phyloP scores from a whole-genome alignment of 768 basidiomycete species.

The Tremella yokohamensis region DNA sequence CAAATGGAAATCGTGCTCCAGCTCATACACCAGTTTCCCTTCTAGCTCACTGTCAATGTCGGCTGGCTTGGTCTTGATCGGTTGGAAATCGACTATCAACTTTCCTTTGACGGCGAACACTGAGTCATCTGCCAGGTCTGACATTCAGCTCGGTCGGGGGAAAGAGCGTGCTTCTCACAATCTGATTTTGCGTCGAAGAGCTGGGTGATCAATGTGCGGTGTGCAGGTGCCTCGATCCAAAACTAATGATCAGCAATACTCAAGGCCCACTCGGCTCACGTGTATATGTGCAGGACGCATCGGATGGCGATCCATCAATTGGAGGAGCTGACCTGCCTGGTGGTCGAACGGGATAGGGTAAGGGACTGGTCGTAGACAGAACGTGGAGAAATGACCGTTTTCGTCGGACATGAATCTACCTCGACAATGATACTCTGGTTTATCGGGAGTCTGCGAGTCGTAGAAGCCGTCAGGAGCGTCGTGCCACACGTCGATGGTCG shows the following conservation, averaged over 20 bases:
- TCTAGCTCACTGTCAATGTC: not conserved
- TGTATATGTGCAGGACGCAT: slow-evolving; percentile 1
- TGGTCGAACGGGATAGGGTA: no score
- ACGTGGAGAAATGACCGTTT: no score
- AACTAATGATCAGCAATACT: not conserved
- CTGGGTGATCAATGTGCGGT: slow-evolving; percentile 1
- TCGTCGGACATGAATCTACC: no score
- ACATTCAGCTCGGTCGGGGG: no score
- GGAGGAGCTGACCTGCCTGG: no score
- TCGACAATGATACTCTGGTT: no score
- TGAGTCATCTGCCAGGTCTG: not conserved
- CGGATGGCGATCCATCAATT: no score
- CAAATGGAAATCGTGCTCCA: not conserved
- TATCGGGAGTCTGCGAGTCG: no score
- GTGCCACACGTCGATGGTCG: no score
- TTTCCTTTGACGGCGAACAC: slow-evolving; percentile 1
- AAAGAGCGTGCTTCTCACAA: not conserved
- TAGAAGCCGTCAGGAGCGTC: no score
- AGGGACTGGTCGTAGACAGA: no score
- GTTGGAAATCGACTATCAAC: slow-evolving; percentile 1
- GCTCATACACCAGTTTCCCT: slow-evolving; percentile 1
- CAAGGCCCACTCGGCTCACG: not conserved
- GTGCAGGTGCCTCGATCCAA: not conserved
- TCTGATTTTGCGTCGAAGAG: not conserved
- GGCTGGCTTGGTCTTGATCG: not conserved